Evolutionary conservation across 2,329 filamentous ascomycete genomes (phyloP), one percentile per base, ranked within the genome.

Genomic region (Alternaria postmessia): DNA sequence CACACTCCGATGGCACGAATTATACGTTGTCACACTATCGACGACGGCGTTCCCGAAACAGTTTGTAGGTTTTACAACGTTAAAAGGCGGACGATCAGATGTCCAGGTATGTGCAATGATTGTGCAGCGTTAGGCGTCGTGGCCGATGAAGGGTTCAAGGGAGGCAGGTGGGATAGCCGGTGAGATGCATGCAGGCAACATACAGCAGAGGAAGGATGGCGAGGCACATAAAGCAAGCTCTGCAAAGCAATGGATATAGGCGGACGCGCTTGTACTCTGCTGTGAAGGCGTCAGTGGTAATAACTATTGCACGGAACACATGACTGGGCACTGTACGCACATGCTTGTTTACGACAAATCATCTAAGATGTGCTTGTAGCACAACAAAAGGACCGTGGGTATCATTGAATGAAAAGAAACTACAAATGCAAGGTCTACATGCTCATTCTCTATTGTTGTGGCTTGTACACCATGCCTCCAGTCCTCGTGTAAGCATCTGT

Each of bases 391-490:
- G 58, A 57, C 18, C 26, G 54, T 61, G 54, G 58, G 58, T 61
- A 61, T 61, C 58, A 42, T 57, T 43, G 49, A 59, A 28, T n/a
- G 47, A 61, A 38, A n/a, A 11, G 22, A 39, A 47, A 24, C 38
- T 57, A 54, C 8, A 36, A 3, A 24, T 52, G 36, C 49, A 18
- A 26, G n/a, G 7, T 28, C 42, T 49, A 32, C 22, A 43, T 38
- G 12, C 36, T 42, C 14, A 53, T 4, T 28, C 20, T 28, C 59
- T 59, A 75, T n/a, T 70, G 59, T 64, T 77, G 77, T 26, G 76
- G 72, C 53, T 66, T 62, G 66, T 80, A 80, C 41, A 71, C 65
- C 78, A 80, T 80, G 47, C 68, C 68, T 8, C 56, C 66, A 34
- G 59, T 60, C 38, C 70, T 66, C 7, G 59, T 67, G 66, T 79